Evolutionary conservation across 768 basidiomycete species (phyloP).

Genomic region (Rhizopogon rudus): DNA sequence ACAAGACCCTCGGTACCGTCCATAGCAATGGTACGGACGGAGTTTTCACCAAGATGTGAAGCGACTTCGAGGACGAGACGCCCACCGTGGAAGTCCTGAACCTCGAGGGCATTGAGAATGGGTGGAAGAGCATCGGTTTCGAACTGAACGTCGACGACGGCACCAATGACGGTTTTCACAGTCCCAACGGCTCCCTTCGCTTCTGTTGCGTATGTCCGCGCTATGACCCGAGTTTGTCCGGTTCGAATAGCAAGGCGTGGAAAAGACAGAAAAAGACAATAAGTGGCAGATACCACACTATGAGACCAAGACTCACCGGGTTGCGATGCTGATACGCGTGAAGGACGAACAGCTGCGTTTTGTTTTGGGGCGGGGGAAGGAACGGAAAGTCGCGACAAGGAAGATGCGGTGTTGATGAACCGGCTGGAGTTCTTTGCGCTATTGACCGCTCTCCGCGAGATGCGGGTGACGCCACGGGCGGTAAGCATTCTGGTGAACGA

Average conservation of each 20-base stretch:
- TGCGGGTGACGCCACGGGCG: constrained; percentile 81
- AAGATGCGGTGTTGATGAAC: constrained; percentile 74
- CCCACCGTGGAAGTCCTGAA: constrained; percentile 89
- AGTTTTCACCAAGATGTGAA: constrained; percentile 98
- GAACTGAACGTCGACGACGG: constrained; percentile 99
- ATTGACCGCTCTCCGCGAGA: constrained; percentile 80
- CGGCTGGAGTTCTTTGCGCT: constrained; percentile 66
- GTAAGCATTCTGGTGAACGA: constrained; percentile 25
- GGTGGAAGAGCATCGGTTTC: constrained; percentile 87
- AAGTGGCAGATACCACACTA: background rate
- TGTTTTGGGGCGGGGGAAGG: constrained; percentile 38
- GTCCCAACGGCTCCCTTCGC: constrained; percentile 66
- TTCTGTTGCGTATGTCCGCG: constrained; percentile 90
- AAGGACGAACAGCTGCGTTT: constrained; percentile 43
- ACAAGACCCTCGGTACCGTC: constrained; percentile 99
- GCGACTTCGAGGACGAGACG: constrained; percentile 99
- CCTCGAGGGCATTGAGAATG: constrained; percentile 98
- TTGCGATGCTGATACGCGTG: constrained; percentile 42
- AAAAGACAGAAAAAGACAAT: constrained; percentile 1
- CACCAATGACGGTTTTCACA: constrained; percentile 99
- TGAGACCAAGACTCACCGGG: constrained; percentile 40
- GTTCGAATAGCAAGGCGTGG: background rate
- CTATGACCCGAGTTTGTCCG: constrained; percentile 28
- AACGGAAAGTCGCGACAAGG: constrained; percentile 50
- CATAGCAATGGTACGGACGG: constrained; percentile 99